These are phyloP conservation scores for barley (Hordeum vulgare) DNA, from an alignment of 176 grass and related monocot species.

Conservation along the genomic window MorexV3_pseudomolecules_assembly NC_058520.1:430189870-430190369, in stretches of 20 bases:
- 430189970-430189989: slow-evolving; percentile 1
- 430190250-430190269: not conserved
- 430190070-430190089: not conserved
- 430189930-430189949: slow-evolving; percentile 12
- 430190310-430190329: not conserved
- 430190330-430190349: not conserved
- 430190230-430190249: not conserved
- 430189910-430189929: slow-evolving; percentile 34
- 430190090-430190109: not conserved
- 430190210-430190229: not conserved
- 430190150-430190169: not conserved
- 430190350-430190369: slow-evolving; percentile 70
- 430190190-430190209: not conserved
- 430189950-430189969: not conserved
- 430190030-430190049: not conserved
- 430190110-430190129: not conserved
- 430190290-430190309: not conserved
- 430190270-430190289: not conserved
- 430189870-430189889: slow-evolving; percentile 99
- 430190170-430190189: not conserved
- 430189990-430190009: not conserved
- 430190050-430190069: not conserved
- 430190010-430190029: not conserved
- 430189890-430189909: slow-evolving; percentile 80
- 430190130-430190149: not conserved